Evolutionary conservation across 192 early-diverging fungal genomes (phyloP), one percentile per base, ranked within the genome.

Genomic region (Cladochytrium replicatum): DNA sequence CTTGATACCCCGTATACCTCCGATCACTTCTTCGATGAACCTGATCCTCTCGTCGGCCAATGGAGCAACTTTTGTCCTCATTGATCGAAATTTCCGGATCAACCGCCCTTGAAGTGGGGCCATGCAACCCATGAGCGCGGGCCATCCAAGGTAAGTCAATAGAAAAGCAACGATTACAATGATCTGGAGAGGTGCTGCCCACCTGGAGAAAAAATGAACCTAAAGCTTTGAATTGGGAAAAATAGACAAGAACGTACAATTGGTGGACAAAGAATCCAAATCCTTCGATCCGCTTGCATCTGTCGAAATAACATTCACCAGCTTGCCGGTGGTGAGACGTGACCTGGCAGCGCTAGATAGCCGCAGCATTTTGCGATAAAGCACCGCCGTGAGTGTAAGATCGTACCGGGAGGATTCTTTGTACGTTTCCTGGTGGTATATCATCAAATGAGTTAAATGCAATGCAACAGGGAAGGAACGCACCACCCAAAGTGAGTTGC

Each of bases 1-100:
- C 55, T 87, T 87, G 59, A 87, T 76, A 29, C 84, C 72, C 19
- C 82, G 75, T 60, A 87, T 89, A n/a, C 83, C 82, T 19, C 66
- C 55, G 28, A 89, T 53, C 27, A 80, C 64, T 43, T 87, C 85
- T 38, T 83, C 77, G 0, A 72, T 85, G 0, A 76, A 44, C 32
- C 84, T 85, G 48, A 88, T 79, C 46, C 86, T 78, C 27, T 58
- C 60, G 58, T 88, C 86, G 6, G 86, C 86, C 15, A 87, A 64
- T 1, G 74, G 70, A 0, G 71, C 68, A 30, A 76, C 60, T 26
- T 8, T 43, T 21, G 50, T 54, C 28, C 77, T 57, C 48, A 78
- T 63, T 11, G 4, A 22, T 4, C 45, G 40, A 32, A 79, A 43
- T 13, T 41, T 48, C 31, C 45, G 50, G 54, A 68, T 64, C 31